Conservation (phyloP, 164 flowering plant species). For the grape (Vitis vinifera) region DNA sequence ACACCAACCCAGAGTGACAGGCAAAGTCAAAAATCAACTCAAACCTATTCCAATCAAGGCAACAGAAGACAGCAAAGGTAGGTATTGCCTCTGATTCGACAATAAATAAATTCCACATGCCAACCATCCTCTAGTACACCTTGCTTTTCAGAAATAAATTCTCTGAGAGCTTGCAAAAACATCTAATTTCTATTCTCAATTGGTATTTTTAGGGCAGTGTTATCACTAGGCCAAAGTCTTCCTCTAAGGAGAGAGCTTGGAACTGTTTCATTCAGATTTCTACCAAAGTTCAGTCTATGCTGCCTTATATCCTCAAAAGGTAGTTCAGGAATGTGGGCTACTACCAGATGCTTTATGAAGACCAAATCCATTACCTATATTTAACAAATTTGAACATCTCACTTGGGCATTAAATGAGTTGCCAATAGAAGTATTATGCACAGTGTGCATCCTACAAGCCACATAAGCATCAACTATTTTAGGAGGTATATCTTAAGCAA, state of each 20-base stretch:
- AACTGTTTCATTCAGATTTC: slow-evolving; percentile 4
- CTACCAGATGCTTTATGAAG: background rate
- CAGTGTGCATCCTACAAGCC: background rate
- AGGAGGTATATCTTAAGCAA: background rate
- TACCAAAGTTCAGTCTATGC: background rate
- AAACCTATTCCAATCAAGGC: slow-evolving; percentile 1
- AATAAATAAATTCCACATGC: slow-evolving; percentile 3
- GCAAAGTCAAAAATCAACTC: slow-evolving; percentile 7
- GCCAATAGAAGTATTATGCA: background rate
- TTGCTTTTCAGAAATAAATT: background rate
- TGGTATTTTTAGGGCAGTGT: no score
- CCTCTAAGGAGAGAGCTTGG: background rate
- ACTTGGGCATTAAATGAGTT: background rate
- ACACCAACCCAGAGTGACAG: slow-evolving; percentile 8
- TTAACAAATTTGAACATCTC: slow-evolving; percentile 5
- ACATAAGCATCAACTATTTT: background rate
- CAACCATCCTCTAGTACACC: background rate
- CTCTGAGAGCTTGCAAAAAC: slow-evolving; percentile 4
- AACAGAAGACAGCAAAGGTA: background rate
- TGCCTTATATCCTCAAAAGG: background rate
- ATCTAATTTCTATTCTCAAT: no score
- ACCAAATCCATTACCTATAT: slow-evolving; percentile 1
- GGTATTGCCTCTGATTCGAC: background rate
- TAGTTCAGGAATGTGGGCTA: background rate
- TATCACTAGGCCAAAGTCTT: background rate